Percentiles rank a stretch among this genome's conserved stretches.
phyloP scores from a whole-genome alignment of 768 basidiomycete species.

The Chalciporus pseudorubinellus region DNA sequence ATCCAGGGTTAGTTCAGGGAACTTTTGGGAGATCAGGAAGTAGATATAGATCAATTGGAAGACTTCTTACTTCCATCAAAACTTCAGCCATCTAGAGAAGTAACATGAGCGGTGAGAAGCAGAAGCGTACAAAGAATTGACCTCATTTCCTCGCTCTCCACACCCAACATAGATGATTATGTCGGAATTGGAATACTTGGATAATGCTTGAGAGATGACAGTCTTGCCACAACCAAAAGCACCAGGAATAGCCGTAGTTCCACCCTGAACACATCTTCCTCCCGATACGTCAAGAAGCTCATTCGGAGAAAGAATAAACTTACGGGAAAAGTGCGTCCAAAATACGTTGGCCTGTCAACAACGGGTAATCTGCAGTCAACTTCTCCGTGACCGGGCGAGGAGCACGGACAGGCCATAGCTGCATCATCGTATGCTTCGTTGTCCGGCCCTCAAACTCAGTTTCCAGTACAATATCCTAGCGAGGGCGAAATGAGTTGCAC shows the following conservation, averaged over 20 bases:
- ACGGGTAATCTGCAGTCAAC: conserved; percentile 85
- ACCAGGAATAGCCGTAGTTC: conserved; percentile 96
- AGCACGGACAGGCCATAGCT: conserved; percentile 98
- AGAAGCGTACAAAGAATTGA: conserved; percentile 41
- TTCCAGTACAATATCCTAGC: conserved; percentile 89
- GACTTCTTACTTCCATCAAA: conserved; percentile 78
- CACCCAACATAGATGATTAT: conserved; percentile 99
- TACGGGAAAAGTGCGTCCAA: conserved; percentile 96
- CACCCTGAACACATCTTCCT: conserved; percentile 87
- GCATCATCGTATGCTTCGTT: conserved; percentile 94
- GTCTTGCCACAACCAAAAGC: conserved; percentile 99
- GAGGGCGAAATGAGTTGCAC: conserved; percentile 1
- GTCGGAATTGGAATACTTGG: conserved; percentile 98
- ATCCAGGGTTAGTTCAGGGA: conserved; percentile 93
- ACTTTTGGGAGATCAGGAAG: conserved; percentile 37
- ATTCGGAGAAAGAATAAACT: conserved; percentile 27
- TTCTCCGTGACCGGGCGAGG: conserved; percentile 96
- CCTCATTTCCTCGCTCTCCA: conserved; percentile 98
- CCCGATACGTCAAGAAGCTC: not conserved
- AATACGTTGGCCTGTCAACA: conserved; percentile 95
- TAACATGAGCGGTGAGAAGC: conserved; percentile 25
- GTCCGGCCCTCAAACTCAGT: conserved; percentile 97
- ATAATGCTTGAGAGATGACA: conserved; percentile 96
- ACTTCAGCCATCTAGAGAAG: conserved; percentile 90
- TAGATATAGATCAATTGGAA: conserved; percentile 1